phyloP scores from a whole-genome alignment of 768 basidiomycete species.

The Tulasnella sp. region DNA sequence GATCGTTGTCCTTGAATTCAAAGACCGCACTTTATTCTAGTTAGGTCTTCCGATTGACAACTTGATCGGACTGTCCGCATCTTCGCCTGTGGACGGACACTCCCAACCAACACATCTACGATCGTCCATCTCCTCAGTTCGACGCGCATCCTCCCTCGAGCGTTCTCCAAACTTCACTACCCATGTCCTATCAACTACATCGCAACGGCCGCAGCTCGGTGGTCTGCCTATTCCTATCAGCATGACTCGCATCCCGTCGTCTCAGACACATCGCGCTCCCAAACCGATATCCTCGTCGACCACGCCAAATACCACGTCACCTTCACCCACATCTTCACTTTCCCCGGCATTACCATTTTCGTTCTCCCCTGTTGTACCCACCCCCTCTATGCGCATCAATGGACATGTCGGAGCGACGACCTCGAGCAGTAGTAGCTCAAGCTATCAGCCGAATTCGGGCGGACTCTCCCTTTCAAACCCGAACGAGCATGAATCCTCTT shows the following conservation, averaged over 20 bases:
- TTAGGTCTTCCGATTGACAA: slow-evolving; percentile 68
- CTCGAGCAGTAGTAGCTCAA: slow-evolving; percentile 5
- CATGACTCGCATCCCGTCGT: slow-evolving; percentile 31
- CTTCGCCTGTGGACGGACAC: slow-evolving; percentile 46
- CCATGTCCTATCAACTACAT: slow-evolving; percentile 22
- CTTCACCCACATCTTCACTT: slow-evolving; percentile 55
- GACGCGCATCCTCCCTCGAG: slow-evolving; percentile 30
- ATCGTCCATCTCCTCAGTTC: slow-evolving; percentile 39
- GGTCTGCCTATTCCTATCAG: slow-evolving; percentile 70
- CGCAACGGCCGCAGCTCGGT: slow-evolving; percentile 21
- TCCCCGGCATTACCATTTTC: slow-evolving; percentile 49
- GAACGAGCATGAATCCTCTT: slow-evolving; percentile 35
- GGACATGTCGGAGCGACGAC: background rate
- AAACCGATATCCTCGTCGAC: slow-evolving; percentile 37
- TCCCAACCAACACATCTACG: slow-evolving; percentile 62
- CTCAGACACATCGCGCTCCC: slow-evolving; percentile 29
- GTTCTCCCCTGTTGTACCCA: slow-evolving; percentile 47
- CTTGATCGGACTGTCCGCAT: slow-evolving; percentile 47
- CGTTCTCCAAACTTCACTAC: slow-evolving; percentile 13
- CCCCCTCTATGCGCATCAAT: slow-evolving; percentile 31
- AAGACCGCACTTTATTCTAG: slow-evolving; percentile 28
- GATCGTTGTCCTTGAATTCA: background rate
- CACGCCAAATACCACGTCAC: slow-evolving; percentile 54
- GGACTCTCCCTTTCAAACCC: background rate
- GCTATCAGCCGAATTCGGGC: background rate